phyloP scores from a whole-genome alignment of 192 early-diverging fungal genomes.

The Bifiguratus adelaidae region DNA sequence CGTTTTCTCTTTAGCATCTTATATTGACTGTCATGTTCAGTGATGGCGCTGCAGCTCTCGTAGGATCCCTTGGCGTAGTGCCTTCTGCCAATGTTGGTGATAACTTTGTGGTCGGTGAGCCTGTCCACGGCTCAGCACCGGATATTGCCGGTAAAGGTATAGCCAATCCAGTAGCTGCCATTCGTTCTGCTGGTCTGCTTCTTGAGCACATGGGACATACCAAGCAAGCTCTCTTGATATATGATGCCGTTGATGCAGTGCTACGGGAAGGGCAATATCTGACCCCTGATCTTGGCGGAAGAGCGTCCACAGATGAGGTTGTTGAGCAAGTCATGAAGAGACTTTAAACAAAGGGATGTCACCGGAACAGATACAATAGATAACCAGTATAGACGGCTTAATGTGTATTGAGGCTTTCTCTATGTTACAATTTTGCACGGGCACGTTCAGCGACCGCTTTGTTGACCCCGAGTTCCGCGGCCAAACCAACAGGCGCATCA shows the following conservation, averaged over 20 bases:
- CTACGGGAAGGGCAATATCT: slow-evolving; percentile 44
- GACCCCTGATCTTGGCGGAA: slow-evolving; percentile 89
- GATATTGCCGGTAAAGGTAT: slow-evolving; percentile 97
- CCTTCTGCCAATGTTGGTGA: slow-evolving; percentile 96
- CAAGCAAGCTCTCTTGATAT: slow-evolving; percentile 63
- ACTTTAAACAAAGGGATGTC: slow-evolving; percentile 36
- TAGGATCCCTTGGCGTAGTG: slow-evolving; percentile 90
- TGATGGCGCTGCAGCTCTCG: slow-evolving; percentile 94
- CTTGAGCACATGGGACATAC: slow-evolving; percentile 76
- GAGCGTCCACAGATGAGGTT: slow-evolving; percentile 71
- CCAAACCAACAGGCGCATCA: slow-evolving; percentile 27
- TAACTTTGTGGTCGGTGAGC: slow-evolving; percentile 91
- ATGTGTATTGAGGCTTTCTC: too few species aligned
- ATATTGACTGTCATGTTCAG: too few species aligned
- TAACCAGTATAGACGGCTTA: too few species aligned
- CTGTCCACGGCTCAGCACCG: slow-evolving; percentile 83
- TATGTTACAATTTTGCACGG: too few species aligned
- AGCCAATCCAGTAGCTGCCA: slow-evolving; percentile 93
- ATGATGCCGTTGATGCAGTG: slow-evolving; percentile 78
- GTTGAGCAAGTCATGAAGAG: slow-evolving; percentile 69
- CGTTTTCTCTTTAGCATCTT: too few species aligned
- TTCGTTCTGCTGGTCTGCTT: slow-evolving; percentile 88
- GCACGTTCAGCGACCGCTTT: too few species aligned
- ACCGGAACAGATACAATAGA: too few species aligned
- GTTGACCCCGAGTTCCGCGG: too few species aligned